phyloP scores from a whole-genome alignment of 345 rosid genomes.

The Luvunga scandens region DNA sequence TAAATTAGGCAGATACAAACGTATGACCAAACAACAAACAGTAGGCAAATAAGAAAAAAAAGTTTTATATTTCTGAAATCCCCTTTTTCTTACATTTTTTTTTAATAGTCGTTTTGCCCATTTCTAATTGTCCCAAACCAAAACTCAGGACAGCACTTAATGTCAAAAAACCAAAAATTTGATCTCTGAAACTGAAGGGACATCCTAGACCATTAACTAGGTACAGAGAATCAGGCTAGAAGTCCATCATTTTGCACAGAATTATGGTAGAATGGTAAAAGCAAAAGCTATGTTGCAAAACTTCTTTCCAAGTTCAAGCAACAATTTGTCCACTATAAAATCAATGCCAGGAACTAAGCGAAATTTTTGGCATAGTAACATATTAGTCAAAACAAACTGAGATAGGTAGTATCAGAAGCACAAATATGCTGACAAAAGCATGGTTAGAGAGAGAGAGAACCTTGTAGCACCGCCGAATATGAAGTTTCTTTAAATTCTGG shows the following conservation, averaged over 20 bases:
- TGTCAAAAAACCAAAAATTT: background rate
- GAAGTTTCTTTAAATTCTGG: slow-evolving; percentile 76
- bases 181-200: background rate
- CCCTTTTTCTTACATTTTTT: background rate
- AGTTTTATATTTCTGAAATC: background rate
- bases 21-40: background rate
- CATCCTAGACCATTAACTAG: background rate
- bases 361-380: background rate
- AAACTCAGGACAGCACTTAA: background rate
- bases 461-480: slow-evolving; percentile 90
- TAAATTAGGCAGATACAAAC: background rate
- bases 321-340: background rate
- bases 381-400: background rate
- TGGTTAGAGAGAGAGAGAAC: slow-evolving; percentile 29
- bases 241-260: background rate
- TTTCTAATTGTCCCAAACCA: background rate
- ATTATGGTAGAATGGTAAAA: background rate
- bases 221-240: background rate
- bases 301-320: background rate
- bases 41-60: background rate
- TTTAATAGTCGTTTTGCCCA: background rate
- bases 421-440: background rate
- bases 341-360: background rate
- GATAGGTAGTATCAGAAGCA: background rate
- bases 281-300: background rate